Conservation (phyloP, 768 basidiomycete species). For the Naganishia kalamii region DNA sequence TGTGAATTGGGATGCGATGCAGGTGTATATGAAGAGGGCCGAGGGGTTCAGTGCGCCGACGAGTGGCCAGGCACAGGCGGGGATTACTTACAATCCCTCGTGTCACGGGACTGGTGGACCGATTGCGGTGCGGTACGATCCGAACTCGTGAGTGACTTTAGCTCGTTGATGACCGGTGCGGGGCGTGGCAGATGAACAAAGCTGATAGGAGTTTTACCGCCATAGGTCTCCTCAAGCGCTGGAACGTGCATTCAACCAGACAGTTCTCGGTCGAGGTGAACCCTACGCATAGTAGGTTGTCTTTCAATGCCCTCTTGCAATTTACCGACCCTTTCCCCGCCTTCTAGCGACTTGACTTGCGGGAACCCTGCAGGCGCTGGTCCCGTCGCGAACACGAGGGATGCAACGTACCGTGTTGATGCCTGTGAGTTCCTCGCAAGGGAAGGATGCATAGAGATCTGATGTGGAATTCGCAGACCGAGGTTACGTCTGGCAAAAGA, state of each 20-base stretch:
- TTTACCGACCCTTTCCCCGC: too few relatives aligned
- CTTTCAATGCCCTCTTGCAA: too few relatives aligned
- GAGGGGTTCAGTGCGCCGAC: slow-evolving; percentile 34
- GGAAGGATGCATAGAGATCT: too few relatives aligned
- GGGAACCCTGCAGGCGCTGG: slow-evolving; percentile 34
- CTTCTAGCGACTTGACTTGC: slow-evolving; percentile 37
- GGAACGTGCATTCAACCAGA: slow-evolving; percentile 34
- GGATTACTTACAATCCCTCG: slow-evolving; percentile 26
- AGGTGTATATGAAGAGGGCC: slow-evolving; percentile 32
- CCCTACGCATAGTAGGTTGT: slow-evolving; percentile 31
- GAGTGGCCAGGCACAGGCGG: slow-evolving; percentile 22
- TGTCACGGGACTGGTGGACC: slow-evolving; percentile 37
- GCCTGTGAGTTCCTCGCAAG: slow-evolving; percentile 41
- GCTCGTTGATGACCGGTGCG: background rate
- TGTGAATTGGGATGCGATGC: slow-evolving; percentile 33
- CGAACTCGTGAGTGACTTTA: slow-evolving; percentile 19
- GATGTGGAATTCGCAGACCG: too few relatives aligned
- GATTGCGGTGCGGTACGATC: slow-evolving; percentile 35
- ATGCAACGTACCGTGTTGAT: slow-evolving; percentile 31
- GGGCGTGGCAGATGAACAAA: background rate
- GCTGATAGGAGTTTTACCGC: background rate
- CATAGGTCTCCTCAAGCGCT: slow-evolving; percentile 22
- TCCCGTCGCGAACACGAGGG: slow-evolving; percentile 35
- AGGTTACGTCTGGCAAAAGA: slow-evolving; percentile 33
- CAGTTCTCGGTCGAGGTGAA: slow-evolving; percentile 27